These are phyloP conservation scores for Sarcomyxa edulis DNA, from an alignment of 768 basidiomycete genomes.

Conservation along the genomic window DNA sequence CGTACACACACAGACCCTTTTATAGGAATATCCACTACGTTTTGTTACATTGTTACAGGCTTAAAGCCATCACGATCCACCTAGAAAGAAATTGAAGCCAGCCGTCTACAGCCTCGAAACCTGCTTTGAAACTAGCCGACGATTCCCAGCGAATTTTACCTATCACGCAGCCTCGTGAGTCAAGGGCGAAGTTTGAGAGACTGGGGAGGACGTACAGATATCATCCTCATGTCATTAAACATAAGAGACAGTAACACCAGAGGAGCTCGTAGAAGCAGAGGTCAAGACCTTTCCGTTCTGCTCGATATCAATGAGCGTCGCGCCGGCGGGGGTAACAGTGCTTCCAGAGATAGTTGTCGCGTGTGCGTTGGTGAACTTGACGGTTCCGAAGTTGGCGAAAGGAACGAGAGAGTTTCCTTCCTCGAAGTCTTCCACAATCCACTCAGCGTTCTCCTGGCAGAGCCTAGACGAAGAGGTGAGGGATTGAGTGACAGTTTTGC, in stretches of 20 bases:
- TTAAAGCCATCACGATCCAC: too few relatives aligned
- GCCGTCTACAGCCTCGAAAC: too few relatives aligned
- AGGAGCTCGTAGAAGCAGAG: conserved; percentile 16
- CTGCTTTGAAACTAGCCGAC: too few relatives aligned
- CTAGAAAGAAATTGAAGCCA: too few relatives aligned
- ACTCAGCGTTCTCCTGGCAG: conserved; percentile 30
- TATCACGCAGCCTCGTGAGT: too few relatives aligned
- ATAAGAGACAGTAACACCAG: conserved; percentile 19
- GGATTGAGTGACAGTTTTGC: conserved; percentile 20
- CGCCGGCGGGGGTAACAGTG: conserved; percentile 18
- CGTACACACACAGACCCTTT: too few relatives aligned
- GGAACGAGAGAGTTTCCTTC: conserved; percentile 28
- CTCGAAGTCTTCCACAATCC: conserved; percentile 33
- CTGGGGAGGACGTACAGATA: too few relatives aligned
- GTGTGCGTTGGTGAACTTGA: conserved; percentile 27
- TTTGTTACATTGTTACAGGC: too few relatives aligned
- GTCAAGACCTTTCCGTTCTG: conserved; percentile 25
- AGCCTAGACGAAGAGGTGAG: conserved; percentile 22
- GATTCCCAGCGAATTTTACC: too few relatives aligned
- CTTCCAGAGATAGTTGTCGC: conserved; percentile 20
- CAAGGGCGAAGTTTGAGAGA: too few relatives aligned
- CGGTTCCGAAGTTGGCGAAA: conserved; percentile 31
- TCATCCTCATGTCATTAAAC: too few relatives aligned
- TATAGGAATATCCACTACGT: too few relatives aligned
- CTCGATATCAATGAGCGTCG: conserved; percentile 30